A percentile compares a stretch with the other conserved stretches of the same genome.
Conservation (phyloP, 192 early-diverging fungal species). For the Gonapodya sp. region DNA sequence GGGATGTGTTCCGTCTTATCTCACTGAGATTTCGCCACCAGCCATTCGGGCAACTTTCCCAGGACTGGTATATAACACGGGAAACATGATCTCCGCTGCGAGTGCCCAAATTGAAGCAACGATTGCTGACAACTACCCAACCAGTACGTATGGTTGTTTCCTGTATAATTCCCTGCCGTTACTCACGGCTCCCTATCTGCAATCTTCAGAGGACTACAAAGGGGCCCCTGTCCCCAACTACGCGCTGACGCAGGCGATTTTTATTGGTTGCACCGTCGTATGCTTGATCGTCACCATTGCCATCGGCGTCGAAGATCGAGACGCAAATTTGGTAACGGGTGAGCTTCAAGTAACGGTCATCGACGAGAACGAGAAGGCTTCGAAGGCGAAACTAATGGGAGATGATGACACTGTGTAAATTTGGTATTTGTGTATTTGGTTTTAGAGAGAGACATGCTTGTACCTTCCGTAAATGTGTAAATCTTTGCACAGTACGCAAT, state of each 20-base stretch:
- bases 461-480: no score
- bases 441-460: no score
- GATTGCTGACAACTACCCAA: constrained; percentile 29
- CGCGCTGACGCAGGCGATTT: constrained; percentile 43
- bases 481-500: no score
- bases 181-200: constrained; percentile 30
- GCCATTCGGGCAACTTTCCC: constrained; percentile 57
- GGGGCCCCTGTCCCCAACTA: constrained; percentile 29
- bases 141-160: background rate
- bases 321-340: constrained; percentile 30
- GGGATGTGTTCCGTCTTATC: constrained; percentile 60
- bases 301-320: constrained; percentile 47
- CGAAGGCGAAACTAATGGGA: background rate
- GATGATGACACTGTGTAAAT: background rate
- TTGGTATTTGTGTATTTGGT: background rate
- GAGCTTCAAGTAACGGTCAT: background rate
- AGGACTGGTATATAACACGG: constrained; percentile 65
- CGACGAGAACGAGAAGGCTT: background rate
- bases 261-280: constrained; percentile 39
- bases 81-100: constrained; percentile 53
- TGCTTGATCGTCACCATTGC: constrained; percentile 31
- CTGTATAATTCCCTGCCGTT: constrained; percentile 30
- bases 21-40: constrained; percentile 59
- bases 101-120: constrained; percentile 47
- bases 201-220: constrained; percentile 16